Percentiles rank a stretch among this genome's conserved stretches.
Conservation (phyloP, 371 early-diverging fungal genomes). For the Syncephalastrum sp. region DNA sequence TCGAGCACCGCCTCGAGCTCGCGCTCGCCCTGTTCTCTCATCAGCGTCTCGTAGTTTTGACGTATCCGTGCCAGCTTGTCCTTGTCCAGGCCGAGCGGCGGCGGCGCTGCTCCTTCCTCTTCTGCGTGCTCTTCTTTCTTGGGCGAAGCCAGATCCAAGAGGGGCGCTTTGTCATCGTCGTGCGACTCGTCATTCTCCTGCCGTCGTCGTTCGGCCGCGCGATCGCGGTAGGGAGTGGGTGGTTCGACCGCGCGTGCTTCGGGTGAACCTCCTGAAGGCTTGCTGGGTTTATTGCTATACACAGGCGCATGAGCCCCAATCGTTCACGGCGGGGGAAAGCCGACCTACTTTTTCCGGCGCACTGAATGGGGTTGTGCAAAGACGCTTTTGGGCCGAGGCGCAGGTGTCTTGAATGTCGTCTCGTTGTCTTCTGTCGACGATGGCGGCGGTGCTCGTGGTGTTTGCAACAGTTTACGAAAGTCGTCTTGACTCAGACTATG, state of each 20-base stretch:
- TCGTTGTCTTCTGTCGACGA: slow-evolving; percentile 13
- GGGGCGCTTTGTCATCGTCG: slow-evolving; percentile 21
- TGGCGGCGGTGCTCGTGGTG: slow-evolving; percentile 57
- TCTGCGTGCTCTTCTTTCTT: too few relatives aligned
- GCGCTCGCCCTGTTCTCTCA: slow-evolving; percentile 7
- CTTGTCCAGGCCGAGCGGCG: slow-evolving; percentile 20
- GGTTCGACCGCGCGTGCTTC: not conserved
- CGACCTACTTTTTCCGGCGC: slow-evolving; percentile 38
- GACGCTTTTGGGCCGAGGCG: slow-evolving; percentile 33
- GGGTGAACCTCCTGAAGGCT: not conserved
- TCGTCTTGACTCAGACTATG: slow-evolving; percentile 74
- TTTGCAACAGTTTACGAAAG: slow-evolving; percentile 75
- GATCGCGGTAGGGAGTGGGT: slow-evolving; percentile 71
- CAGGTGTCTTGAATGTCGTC: slow-evolving; percentile 40
- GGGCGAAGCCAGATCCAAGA: slow-evolving; percentile 2
- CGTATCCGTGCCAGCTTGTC: slow-evolving; percentile 12
- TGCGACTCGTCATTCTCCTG: slow-evolving; percentile 49
- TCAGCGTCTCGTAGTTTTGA: not conserved
- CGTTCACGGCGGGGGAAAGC: not conserved
- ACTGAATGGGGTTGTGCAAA: slow-evolving; percentile 50
- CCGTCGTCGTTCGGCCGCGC: slow-evolving; percentile 85
- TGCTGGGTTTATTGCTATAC: not conserved
- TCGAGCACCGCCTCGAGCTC: slow-evolving; percentile 13
- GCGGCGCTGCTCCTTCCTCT: too few relatives aligned
- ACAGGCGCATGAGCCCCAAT: too few relatives aligned